Evolutionary conservation across 2,329 filamentous ascomycete genomes (phyloP).

Genomic region (Chrysoporthe cubensis): DNA sequence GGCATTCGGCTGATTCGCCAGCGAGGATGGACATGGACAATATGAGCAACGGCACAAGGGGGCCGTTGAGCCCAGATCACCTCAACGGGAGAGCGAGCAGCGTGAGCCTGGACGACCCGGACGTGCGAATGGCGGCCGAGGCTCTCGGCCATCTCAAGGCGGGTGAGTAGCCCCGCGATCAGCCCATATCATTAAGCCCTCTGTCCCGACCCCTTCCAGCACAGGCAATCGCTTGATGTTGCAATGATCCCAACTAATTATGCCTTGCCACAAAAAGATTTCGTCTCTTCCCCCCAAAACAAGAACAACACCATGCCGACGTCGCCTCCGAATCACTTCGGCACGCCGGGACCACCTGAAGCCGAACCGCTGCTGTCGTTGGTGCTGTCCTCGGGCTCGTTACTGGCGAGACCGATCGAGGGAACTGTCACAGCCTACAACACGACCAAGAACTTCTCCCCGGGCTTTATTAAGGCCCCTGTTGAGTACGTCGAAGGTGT

Average conservation of each 20-base stretch:
- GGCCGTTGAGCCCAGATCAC: conserved; percentile 51
- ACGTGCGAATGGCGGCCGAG: conserved; percentile 73
- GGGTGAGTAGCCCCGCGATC: conserved; percentile 53
- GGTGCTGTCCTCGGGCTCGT: conserved; percentile 84
- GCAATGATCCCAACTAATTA: conserved; percentile 20
- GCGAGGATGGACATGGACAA: conserved; percentile 53
- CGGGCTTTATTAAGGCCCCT: conserved; percentile 77
- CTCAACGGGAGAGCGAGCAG: conserved; percentile 51
- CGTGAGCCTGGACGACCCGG: conserved; percentile 66
- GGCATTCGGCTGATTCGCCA: conserved; percentile 49
- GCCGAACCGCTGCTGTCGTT: conserved; percentile 83
- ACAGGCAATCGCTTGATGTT: neutral
- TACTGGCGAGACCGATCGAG: conserved; percentile 83
- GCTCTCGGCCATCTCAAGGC: conserved; percentile 75
- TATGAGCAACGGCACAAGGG: conserved; percentile 45
- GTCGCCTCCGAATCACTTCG: conserved; percentile 42
- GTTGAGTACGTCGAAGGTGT: conserved; percentile 91
- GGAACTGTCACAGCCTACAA: conserved; percentile 85
- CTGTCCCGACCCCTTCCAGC: neutral
- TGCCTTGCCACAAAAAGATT: conserved; percentile 55
- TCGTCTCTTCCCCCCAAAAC: conserved; percentile 65
- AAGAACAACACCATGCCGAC: conserved; percentile 47
- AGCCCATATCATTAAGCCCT: neutral
- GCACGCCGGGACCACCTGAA: conserved; percentile 50
- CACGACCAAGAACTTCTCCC: conserved; percentile 86